These are phyloP conservation scores for Tetrapisispora arboricola DNA, from an alignment of 805 yeast genomes.

Conservation along the genomic window DNA sequence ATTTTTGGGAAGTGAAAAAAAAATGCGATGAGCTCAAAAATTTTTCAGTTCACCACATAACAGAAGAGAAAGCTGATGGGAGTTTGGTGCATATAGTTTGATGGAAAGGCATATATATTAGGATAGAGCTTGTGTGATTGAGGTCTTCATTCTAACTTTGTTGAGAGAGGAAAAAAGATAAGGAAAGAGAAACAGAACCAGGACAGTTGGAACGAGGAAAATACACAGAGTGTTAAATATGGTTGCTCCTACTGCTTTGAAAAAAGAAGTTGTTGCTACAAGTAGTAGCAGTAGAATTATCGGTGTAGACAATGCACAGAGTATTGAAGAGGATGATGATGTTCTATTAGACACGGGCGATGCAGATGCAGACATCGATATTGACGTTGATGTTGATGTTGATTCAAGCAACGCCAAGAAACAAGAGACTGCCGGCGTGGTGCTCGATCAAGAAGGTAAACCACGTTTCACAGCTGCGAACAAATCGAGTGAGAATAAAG, in stretches of 20 bases:
- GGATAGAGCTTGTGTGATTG: no score
- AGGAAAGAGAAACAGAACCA: no score
- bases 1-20: background rate
- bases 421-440: constrained; percentile 27
- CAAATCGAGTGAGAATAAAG: constrained; percentile 45
- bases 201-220: no score
- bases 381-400: constrained; percentile 11
- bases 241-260: constrained; percentile 34
- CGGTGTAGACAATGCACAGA: constrained; percentile 23
- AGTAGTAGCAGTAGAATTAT: constrained; percentile 23
- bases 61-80: no score
- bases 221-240: constrained; percentile 3
- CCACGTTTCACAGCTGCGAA: constrained; percentile 75
- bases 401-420: constrained; percentile 11
- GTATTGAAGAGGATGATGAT: constrained; percentile 29
- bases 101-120: no score
- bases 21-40: background rate
- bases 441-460: constrained; percentile 70
- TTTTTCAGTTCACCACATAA: no score
- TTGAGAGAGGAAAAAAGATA: no score
- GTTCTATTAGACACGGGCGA: constrained; percentile 24
- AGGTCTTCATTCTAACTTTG: no score
- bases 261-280: constrained; percentile 6
- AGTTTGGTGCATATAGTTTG: no score
- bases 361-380: constrained; percentile 10